Evolutionary conservation across 768 basidiomycete genomes (phyloP).

Genomic region (Cystobasidiopsis lactophilus): DNA sequence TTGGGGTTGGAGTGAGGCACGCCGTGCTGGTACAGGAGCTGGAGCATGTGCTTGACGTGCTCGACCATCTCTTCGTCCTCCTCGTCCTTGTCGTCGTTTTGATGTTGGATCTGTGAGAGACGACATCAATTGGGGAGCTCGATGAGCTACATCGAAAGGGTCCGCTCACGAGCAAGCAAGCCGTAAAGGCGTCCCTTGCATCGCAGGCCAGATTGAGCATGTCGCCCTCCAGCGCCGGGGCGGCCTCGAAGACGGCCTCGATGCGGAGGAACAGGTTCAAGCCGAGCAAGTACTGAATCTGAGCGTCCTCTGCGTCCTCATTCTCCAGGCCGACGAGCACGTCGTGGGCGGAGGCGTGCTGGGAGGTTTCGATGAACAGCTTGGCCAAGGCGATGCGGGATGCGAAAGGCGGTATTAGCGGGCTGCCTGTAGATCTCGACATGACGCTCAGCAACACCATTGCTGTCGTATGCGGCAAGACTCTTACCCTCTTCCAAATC

Average conservation of each 20-base stretch:
- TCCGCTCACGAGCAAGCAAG: constrained; percentile 13
- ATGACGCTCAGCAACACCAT: background rate
- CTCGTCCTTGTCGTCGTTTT: constrained; percentile 3
- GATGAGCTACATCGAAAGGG: background rate
- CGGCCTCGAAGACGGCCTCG: constrained; percentile 2
- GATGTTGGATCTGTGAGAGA: constrained; percentile 8
- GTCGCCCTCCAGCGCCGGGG: constrained; percentile 1
- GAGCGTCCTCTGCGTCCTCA: constrained; percentile 20
- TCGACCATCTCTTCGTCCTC: constrained; percentile 14
- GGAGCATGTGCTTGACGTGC: constrained; percentile 48
- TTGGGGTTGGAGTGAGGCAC: too few relatives aligned
- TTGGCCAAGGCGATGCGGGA: constrained; percentile 1
- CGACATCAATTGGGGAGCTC: background rate
- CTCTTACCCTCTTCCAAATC: background rate
- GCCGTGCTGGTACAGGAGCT: too few relatives aligned
- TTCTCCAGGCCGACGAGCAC: constrained; percentile 18
- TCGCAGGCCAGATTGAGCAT: constrained; percentile 17
- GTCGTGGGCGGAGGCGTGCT: constrained; percentile 12
- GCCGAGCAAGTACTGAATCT: constrained; percentile 19
- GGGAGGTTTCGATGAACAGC: constrained; percentile 8
- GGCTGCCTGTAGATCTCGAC: background rate
- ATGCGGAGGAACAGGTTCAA: constrained; percentile 14
- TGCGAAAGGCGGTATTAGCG: constrained; percentile 5
- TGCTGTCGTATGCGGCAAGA: too few relatives aligned
- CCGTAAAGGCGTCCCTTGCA: constrained; percentile 14